Base-by-base conservation (phyloP, 495 filamentous ascomycete species). In the Annulohypoxylon maeteangense region DNA sequence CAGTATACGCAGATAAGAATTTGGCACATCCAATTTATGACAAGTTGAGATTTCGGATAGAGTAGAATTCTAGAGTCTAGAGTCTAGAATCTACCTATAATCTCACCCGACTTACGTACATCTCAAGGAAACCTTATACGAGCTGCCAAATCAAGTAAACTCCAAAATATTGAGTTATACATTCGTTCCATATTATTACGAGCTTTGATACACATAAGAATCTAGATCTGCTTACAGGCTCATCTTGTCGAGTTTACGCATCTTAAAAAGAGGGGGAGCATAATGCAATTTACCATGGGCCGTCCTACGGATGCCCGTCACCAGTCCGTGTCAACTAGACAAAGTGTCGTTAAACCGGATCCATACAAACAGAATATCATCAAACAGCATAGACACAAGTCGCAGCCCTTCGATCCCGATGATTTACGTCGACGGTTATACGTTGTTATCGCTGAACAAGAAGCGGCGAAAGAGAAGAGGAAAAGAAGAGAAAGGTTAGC, bases 351-450 rank as follows among this genome's bases (percentile, higher is more conserved):
- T 16, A 73, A 71, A 44, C 32, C 61, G 34, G 75, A 71, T 18
- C 29, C 63, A 2, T 31, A 45, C 14, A 77, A 36, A 40, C 72
- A 68, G 3, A 62, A 42, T 31, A 25, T 50, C 27, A 27, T 61
- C 38, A 74, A 58, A 38, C 70, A 67, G 11, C 38, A 65, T 11
- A 63, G 54, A 31, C 62, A 74, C n/a, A 78, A 81, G 60, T 80
- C 82, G 31, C 77, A 83, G 23, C 78, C 80, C 16, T 82, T 87
- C 51, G 85, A 88, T 53, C 76, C 85, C 0, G 81, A 84, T 34
- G 86, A 88, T 36, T 74, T 88, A 32, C 78, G 78, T 22, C 76
- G 79, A 10, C 80, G 85, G 0, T 77, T 88, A 12, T 74, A 83
- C 58, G 27, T 81, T 10, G 78, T 83, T 5, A 75, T 83, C 32